Evolutionary conservation across 176 grass and related monocot genomes (phyloP).

Genomic region (Hordeum marinum): DNA sequence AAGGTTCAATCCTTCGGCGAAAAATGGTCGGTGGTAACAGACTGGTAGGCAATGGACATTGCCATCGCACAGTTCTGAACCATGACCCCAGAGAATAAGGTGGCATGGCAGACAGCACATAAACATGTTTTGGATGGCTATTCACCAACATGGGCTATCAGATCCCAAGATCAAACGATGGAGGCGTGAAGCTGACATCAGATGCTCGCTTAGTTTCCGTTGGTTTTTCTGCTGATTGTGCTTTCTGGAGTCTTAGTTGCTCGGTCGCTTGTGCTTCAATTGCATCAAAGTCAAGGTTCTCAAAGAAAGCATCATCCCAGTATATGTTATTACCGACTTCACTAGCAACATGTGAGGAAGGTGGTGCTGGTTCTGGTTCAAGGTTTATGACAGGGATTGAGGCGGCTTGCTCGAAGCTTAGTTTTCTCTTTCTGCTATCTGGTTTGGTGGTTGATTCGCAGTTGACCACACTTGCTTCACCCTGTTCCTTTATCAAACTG

Average conservation of each 20-base stretch:
- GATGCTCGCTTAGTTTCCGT: slow-evolving; percentile 25
- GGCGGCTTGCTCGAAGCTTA: slow-evolving; percentile 61
- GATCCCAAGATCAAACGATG: slow-evolving; percentile 56
- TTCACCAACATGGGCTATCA: slow-evolving; percentile 10
- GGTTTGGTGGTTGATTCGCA: slow-evolving; percentile 56
- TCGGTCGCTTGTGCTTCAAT: slow-evolving; percentile 73
- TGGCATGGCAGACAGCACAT: slow-evolving; percentile 12
- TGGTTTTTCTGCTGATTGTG: slow-evolving; percentile 13
- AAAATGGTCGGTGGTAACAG: not conserved
- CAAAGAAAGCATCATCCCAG: slow-evolving; percentile 74
- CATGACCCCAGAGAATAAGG: not conserved
- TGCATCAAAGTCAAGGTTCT: slow-evolving; percentile 73
- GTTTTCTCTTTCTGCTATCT: slow-evolving; percentile 82
- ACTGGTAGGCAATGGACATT: not conserved
- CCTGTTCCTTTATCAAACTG: slow-evolving; percentile 20
- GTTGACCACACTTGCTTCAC: slow-evolving; percentile 20
- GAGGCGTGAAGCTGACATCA: slow-evolving; percentile 28
- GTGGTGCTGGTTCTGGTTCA: slow-evolving; percentile 5
- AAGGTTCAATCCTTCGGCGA: not conserved
- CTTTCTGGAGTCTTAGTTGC: slow-evolving; percentile 37
- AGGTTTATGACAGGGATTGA: slow-evolving; percentile 36
- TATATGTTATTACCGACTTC: slow-evolving; percentile 14
- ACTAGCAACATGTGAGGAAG: not conserved
- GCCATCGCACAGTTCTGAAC: not conserved
- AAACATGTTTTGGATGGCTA: slow-evolving; percentile 9